Conservation (phyloP, 2,329 filamentous ascomycete genomes). For the Epichloe uncinata region DNA sequence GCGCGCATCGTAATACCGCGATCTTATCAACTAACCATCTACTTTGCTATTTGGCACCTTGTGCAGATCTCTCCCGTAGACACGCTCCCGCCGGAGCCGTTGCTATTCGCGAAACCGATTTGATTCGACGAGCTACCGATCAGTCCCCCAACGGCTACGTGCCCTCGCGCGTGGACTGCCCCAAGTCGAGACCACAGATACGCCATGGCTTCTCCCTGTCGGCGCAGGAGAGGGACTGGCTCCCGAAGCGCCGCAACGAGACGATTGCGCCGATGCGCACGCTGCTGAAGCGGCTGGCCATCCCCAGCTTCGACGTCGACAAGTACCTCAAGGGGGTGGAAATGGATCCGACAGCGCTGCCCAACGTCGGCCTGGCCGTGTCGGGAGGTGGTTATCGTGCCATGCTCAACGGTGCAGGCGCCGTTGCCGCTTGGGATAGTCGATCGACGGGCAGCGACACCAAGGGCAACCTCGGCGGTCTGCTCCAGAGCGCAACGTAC, state of each 20-base stretch:
- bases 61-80: neutral
- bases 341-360: constrained; percentile 23
- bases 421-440: constrained; percentile 64
- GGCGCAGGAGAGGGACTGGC: constrained; percentile 58
- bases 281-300: constrained; percentile 58
- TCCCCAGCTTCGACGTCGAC: constrained; percentile 64
- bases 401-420: constrained; percentile 72
- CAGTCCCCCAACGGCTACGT: constrained; percentile 46
- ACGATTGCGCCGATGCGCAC: constrained; percentile 64
- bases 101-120: constrained; percentile 2
- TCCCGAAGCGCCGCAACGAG: constrained; percentile 54
- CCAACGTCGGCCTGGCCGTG: constrained; percentile 58
- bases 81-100: neutral
- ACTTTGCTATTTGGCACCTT: too few species aligned
- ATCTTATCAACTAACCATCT: too few species aligned
- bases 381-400: constrained; percentile 81
- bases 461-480: constrained; percentile 59
- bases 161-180: constrained; percentile 56
- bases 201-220: constrained; percentile 51
- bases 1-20: too few species aligned
- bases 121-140: constrained; percentile 16
- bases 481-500: constrained; percentile 73
- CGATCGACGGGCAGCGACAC: constrained; percentile 39
- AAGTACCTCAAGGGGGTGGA: constrained; percentile 44
- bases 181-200: constrained; percentile 53